These are phyloP conservation scores for Pseudocercospora macadamiae DNA, from an alignment of 2,329 filamentous ascomycete genomes.

Conservation along the genomic window DNA sequence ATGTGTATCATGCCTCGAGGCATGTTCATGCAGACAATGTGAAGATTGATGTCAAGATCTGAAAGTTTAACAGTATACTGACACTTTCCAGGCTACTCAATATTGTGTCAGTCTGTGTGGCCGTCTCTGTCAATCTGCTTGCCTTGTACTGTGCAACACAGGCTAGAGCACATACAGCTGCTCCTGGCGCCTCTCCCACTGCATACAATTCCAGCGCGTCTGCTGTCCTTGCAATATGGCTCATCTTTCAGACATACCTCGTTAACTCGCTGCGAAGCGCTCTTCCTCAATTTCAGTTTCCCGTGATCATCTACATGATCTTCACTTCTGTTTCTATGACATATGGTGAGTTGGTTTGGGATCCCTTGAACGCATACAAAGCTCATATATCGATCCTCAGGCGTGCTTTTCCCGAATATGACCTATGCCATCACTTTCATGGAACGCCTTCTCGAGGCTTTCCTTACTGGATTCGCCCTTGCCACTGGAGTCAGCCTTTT, in stretches of 20 bases:
- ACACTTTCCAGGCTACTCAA: conserved; percentile 66
- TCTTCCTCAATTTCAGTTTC: conserved; percentile 67
- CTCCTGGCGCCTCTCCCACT: conserved; percentile 33
- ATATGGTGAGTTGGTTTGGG: conserved; percentile 50
- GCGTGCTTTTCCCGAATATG: conserved; percentile 60
- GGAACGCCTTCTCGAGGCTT: conserved; percentile 59
- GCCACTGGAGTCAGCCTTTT: conserved; percentile 66
- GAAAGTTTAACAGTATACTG: not conserved
- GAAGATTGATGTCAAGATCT: conserved; percentile 43
- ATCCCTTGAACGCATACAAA: not conserved
- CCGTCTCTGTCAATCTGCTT: conserved; percentile 62
- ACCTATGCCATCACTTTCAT: conserved; percentile 58
- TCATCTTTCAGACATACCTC: conserved; percentile 71
- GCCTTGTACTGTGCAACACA: conserved; percentile 67
- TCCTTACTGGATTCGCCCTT: conserved; percentile 67
- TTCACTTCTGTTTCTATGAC: conserved; percentile 67
- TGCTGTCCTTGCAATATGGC: conserved; percentile 69
- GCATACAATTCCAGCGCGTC: conserved; percentile 73
- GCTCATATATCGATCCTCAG: not conserved
- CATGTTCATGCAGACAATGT: conserved; percentile 70
- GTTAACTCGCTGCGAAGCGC: conserved; percentile 68
- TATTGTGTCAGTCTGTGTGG: conserved; percentile 59
- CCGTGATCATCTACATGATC: conserved; percentile 70
- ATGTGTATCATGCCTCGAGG: conserved; percentile 70
- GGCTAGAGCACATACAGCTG: conserved; percentile 63